These are phyloP conservation scores for Phytopythium vexans DNA, from an alignment of 352 stramenopile genomes.

Conservation along the genomic window DNA sequence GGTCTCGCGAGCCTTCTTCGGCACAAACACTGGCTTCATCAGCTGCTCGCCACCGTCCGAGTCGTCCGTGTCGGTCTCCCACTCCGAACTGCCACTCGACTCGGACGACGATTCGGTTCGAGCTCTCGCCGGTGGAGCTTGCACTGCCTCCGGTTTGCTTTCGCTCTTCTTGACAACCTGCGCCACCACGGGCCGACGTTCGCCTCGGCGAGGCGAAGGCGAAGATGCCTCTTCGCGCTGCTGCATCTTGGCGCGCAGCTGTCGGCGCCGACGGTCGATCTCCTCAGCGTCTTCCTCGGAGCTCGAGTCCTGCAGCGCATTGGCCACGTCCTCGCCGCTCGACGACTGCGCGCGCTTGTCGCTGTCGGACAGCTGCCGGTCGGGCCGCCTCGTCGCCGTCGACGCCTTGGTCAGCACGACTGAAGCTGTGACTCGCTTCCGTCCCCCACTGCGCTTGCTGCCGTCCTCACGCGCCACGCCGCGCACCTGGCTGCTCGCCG, in stretches of 20 bases:
- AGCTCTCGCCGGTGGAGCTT: constrained; percentile 4
- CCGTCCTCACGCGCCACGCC: constrained; percentile 10
- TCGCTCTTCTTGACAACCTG: constrained; percentile 33
- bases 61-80: constrained; percentile 79
- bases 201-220: constrained; percentile 6
- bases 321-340: constrained; percentile 30
- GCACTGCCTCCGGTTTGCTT: constrained; percentile 1
- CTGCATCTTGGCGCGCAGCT: constrained; percentile 54
- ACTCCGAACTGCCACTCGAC: constrained; percentile 59
- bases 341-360: constrained; percentile 8
- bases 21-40: constrained; percentile 92
- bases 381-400: not conserved
- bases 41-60: constrained; percentile 68
- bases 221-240: constrained; percentile 12
- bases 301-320: constrained; percentile 70
- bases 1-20: constrained; percentile 85
- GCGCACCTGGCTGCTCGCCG: constrained; percentile 62
- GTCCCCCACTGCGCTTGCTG: constrained; percentile 14
- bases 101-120: constrained; percentile 32
- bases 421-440: constrained; percentile 60
- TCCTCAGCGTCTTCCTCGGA: constrained; percentile 77
- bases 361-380: not conserved
- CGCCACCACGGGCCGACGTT: constrained; percentile 20
- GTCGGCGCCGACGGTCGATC: constrained; percentile 53
- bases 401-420: constrained; percentile 30